These are phyloP conservation scores for Saposhnikovia divaricata DNA, from an alignment of 129 eudicot species.

Conservation along the genomic window DNA sequence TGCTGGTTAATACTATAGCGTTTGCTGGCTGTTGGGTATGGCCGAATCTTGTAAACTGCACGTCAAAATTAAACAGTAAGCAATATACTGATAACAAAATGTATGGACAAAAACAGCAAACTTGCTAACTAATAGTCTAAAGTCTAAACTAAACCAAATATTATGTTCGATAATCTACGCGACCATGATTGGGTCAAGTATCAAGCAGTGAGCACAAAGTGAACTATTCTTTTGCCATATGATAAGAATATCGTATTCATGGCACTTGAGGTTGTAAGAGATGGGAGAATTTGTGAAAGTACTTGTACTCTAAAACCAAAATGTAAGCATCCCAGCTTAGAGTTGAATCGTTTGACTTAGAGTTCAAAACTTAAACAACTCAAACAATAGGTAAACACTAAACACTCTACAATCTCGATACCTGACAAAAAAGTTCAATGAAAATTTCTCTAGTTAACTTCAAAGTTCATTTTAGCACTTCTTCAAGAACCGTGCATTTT, in stretches of 20 bases:
- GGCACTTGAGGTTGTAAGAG: not conserved
- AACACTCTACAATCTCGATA: not conserved
- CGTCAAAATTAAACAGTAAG: not conserved
- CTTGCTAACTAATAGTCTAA: not conserved
- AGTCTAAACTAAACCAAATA: not conserved
- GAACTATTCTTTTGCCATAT: not conserved
- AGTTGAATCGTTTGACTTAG: not conserved
- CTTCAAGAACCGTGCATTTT: not conserved
- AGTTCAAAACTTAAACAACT: not conserved
- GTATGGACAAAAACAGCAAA: not conserved
- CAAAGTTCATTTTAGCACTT: not conserved
- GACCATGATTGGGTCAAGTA: not conserved
- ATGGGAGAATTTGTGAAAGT: not conserved
- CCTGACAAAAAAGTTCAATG: not conserved
- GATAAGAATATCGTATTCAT: not conserved
- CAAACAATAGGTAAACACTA: not conserved
- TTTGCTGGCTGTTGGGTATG: constrained; percentile 74
- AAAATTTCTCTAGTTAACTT: not conserved
- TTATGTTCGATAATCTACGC: not conserved
- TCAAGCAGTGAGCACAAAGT: not conserved
- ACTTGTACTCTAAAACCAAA: not conserved
- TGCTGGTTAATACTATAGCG: constrained; percentile 79
- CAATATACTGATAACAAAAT: not conserved
- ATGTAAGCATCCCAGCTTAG: not conserved
- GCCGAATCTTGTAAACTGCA: constrained; percentile 75